Base-by-base conservation (phyloP, 352 stramenopile species). In the Pythium myriotylum region DNA sequence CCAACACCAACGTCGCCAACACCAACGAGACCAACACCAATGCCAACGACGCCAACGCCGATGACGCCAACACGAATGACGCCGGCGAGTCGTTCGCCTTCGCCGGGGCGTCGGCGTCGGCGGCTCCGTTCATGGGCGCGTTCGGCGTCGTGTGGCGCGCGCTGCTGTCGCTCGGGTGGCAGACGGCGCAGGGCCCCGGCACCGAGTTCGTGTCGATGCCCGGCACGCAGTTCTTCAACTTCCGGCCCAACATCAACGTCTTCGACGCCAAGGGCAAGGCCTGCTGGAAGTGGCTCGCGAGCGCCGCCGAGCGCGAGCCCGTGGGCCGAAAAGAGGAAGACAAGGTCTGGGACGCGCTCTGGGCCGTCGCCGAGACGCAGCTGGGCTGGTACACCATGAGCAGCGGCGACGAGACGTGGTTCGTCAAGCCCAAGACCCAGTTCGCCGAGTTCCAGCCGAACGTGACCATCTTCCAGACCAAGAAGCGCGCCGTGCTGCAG, bases 171-270 rank as follows among this genome's bases (percentile, higher is more conserved):
- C 61, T 70, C 1, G 84, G 84, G 12, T 91, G 84, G 84, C 74
- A 89, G 59, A 77, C 86, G n/a, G 81, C 81, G 10, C 65, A 79
- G 19, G 74, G 79, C 2, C 61, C 61, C 9, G 84, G 85, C 54
- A 86, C 77, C 3, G 52, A 88, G 51, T 90, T 91, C 46, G 88
- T 83, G 43, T 75, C 80, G 17, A 92, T 92, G 84, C 84, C 84
- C 0, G 81, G 71, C 24, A 87, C 86, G 27, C 72, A 87, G 62
- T 92, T 92, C 51, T 89, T 89, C 72, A 89, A 88, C 64, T 92
- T 92, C 35, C 81, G 81, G 37, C 84, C 84, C 22, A 92, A 91
- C 65, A 79, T 92, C 45, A 92, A 91, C 68, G 79, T 91, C 46
- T 92, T 92, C 27, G 84, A 92, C 69, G 79, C 72, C 24, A 88